phyloP scores from a whole-genome alignment of 768 basidiomycete genomes.

The Tricholoma hemisulphureum region DNA sequence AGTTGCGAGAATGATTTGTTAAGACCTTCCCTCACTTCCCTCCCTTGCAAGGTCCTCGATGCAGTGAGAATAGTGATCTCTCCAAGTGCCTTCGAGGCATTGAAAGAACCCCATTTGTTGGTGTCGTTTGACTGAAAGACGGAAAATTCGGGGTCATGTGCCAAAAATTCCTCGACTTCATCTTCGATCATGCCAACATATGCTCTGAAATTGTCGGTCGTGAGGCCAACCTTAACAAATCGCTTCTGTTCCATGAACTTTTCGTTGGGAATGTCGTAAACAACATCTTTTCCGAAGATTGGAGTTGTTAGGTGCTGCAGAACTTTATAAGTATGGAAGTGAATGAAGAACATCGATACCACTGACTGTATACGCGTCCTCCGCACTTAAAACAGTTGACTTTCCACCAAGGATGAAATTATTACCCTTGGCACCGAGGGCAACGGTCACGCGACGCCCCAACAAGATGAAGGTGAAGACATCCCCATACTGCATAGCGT shows the following conservation, averaged over 20 bases:
- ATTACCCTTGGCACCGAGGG: constrained; percentile 87
- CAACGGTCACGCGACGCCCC: constrained; percentile 87
- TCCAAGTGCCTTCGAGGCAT: constrained; percentile 67
- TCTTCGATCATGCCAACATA: constrained; percentile 82
- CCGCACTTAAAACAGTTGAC: constrained; percentile 87
- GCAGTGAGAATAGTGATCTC: constrained; percentile 97
- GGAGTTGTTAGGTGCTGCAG: constrained; percentile 85
- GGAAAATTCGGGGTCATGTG: constrained; percentile 60
- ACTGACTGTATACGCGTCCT: constrained; percentile 91
- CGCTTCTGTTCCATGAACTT: constrained; percentile 99
- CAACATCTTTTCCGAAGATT: constrained; percentile 95
- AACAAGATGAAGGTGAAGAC: constrained; percentile 95
- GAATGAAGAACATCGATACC: not conserved
- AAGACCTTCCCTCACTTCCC: constrained; percentile 76
- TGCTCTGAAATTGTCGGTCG: constrained; percentile 83
- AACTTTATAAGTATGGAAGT: constrained; percentile 3
- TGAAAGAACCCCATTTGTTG: constrained; percentile 78
- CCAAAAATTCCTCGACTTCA: constrained; percentile 71
- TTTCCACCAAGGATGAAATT: constrained; percentile 95
- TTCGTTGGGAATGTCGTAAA: constrained; percentile 96
- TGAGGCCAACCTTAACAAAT: constrained; percentile 95
- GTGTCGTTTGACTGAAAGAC: constrained; percentile 61
- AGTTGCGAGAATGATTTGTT: constrained; percentile 83
- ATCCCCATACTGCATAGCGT: constrained; percentile 72
- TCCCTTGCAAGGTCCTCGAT: constrained; percentile 88